Percentiles rank a stretch among this genome's conserved stretches.
Conservation (phyloP, 1,139 yeast genomes). For the Sugiyamaella xylanicola region DNA sequence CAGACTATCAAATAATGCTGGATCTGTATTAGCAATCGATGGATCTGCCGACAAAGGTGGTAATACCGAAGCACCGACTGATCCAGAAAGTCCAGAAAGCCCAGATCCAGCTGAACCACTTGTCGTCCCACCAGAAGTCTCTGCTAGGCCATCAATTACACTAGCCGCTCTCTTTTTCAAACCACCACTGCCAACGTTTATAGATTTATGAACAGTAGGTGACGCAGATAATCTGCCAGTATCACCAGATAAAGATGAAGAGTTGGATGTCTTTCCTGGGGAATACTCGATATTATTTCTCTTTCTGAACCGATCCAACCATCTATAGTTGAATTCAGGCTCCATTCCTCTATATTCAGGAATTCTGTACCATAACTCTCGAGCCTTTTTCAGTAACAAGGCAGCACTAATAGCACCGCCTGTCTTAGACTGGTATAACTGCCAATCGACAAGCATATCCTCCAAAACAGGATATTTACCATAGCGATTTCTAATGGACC, state of each 20-base stretch:
- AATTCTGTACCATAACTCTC: constrained; percentile 21
- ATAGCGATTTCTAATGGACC: constrained; percentile 20
- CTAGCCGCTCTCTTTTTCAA: neutral
- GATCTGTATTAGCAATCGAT: constrained; percentile 18
- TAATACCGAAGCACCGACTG: neutral
- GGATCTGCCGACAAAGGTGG: constrained; percentile 11
- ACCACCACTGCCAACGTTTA: neutral
- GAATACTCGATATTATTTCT: constrained; percentile 21
- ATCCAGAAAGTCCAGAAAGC: too few species aligned
- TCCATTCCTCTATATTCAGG: constrained; percentile 21
- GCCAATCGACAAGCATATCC: constrained; percentile 24
- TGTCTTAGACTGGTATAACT: constrained; percentile 17
- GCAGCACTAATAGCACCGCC: constrained; percentile 22
- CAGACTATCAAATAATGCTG: constrained; percentile 13
- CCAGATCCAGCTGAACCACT: neutral
- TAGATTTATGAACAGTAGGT: neutral
- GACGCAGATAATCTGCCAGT: neutral
- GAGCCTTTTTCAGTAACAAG: constrained; percentile 19
- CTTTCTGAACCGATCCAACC: constrained; percentile 22
- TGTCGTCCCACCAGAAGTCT: constrained; percentile 1
- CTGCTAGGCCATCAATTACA: constrained; percentile 9
- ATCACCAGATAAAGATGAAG: too few species aligned
- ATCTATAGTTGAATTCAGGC: constrained; percentile 23
- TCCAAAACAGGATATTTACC: constrained; percentile 23
- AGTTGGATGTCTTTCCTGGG: neutral